Conservation (phyloP, 495 filamentous ascomycete species). For the Aspergillus asperescens region DNA sequence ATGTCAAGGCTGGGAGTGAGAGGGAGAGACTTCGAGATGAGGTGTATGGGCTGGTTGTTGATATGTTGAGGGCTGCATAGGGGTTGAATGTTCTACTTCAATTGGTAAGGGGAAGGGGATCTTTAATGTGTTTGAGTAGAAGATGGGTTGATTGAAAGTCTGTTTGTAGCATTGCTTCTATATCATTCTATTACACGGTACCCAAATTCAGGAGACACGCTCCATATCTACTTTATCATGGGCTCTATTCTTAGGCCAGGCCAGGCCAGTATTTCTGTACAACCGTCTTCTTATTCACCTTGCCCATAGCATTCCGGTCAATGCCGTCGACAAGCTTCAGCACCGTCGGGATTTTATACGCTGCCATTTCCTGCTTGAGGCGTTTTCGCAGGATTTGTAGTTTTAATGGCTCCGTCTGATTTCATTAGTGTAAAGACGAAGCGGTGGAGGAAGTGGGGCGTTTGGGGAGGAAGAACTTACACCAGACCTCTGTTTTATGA, state of each 20-base stretch:
- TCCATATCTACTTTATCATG: neutral
- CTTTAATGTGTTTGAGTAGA: no score
- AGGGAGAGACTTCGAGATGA: constrained; percentile 9
- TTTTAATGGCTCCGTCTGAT: constrained; percentile 31
- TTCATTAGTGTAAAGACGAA: constrained; percentile 9
- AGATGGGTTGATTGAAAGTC: no score
- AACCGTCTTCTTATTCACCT: constrained; percentile 44
- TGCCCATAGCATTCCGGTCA: constrained; percentile 47
- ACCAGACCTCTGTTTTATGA: constrained; percentile 37
- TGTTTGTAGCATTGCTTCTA: no score
- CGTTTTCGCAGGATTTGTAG: constrained; percentile 29
- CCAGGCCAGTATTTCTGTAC: constrained; percentile 43
- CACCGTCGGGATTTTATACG: constrained; percentile 46
- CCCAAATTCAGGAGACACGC: neutral
- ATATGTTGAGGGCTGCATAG: constrained; percentile 16
- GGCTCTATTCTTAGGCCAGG: constrained; percentile 1
- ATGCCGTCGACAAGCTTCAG: constrained; percentile 42
- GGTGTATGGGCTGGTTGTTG: constrained; percentile 16
- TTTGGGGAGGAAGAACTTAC: constrained; percentile 25
- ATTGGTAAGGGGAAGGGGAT: neutral
- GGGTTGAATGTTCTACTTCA: neutral
- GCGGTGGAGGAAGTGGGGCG: neutral
- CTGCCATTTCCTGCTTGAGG: constrained; percentile 40
- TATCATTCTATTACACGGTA: no score
- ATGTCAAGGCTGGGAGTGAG: constrained; percentile 9